These are phyloP conservation scores for Apiospora rasikravindrae DNA, from an alignment of 2,329 filamentous ascomycete species.

Conservation along the genomic window DNA sequence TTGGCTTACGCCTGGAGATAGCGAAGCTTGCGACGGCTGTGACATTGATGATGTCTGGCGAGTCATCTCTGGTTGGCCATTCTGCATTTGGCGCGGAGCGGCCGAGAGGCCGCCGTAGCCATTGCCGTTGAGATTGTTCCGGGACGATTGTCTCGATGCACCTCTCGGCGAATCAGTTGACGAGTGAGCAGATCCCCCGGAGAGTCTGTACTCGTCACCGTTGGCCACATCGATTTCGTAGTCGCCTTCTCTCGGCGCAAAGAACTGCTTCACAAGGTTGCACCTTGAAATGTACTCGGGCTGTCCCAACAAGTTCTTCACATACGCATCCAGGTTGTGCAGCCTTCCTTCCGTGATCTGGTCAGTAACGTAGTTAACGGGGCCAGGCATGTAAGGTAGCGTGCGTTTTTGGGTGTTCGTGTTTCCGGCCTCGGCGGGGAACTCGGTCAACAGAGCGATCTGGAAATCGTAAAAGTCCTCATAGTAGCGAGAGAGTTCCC, in stretches of 20 bases:
- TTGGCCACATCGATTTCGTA: slow-evolving; percentile 82
- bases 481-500: slow-evolving; percentile 94
- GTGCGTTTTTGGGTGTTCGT: slow-evolving; percentile 78
- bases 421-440: slow-evolving; percentile 91
- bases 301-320: slow-evolving; percentile 86
- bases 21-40: slow-evolving; percentile 61
- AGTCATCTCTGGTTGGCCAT: slow-evolving; percentile 46
- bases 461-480: slow-evolving; percentile 99
- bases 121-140: slow-evolving; percentile 65
- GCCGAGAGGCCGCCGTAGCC: slow-evolving; percentile 60
- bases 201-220: slow-evolving; percentile 78
- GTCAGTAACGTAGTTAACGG: slow-evolving; percentile 97
- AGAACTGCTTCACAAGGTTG: slow-evolving; percentile 86
- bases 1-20: slow-evolving; percentile 55
- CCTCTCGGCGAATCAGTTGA: slow-evolving; percentile 65
- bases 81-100: slow-evolving; percentile 51
- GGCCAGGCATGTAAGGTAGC: slow-evolving; percentile 96
- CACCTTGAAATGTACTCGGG: slow-evolving; percentile 84
- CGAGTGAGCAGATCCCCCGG: slow-evolving; percentile 71
- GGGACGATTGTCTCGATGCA: slow-evolving; percentile 69
- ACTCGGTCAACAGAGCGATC: slow-evolving; percentile 89
- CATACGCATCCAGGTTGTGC: slow-evolving; percentile 92
- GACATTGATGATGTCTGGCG: slow-evolving; percentile 54
- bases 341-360: slow-evolving; percentile 92
- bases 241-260: slow-evolving; percentile 86